These are phyloP conservation scores for Stephania japonica DNA, from an alignment of 164 flowering plant genomes.

Conservation along the genomic window DNA sequence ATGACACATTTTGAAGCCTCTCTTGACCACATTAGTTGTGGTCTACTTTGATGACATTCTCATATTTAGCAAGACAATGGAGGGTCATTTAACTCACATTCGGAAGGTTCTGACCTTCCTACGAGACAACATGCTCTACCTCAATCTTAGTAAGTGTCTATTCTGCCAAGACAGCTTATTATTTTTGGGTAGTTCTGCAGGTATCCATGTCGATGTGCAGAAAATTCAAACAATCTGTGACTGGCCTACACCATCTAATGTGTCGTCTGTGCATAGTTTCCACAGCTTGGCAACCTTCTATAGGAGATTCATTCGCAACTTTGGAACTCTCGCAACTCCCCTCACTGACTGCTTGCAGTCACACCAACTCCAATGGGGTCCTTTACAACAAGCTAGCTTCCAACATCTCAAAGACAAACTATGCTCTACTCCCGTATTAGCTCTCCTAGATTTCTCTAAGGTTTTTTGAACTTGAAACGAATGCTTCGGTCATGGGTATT, in stretches of 20 bases:
- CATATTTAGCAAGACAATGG: not conserved
- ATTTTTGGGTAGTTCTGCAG: not conserved
- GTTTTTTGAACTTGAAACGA: too few relatives aligned
- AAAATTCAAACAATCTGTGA: slow-evolving; percentile 2
- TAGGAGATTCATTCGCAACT: too few relatives aligned
- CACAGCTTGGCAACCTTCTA: not conserved
- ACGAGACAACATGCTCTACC: not conserved
- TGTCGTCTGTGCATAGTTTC: not conserved
- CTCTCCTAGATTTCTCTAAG: too few relatives aligned
- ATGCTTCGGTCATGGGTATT: too few relatives aligned
- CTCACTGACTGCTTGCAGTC: too few relatives aligned
- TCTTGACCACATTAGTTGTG: not conserved
- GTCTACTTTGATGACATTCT: slow-evolving; percentile 4
- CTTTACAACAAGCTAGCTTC: too few relatives aligned
- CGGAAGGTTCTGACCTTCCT: not conserved
- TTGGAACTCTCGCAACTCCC: too few relatives aligned
- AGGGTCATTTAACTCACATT: not conserved
- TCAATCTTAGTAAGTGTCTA: not conserved
- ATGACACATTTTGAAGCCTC: slow-evolving; percentile 4
- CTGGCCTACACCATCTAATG: not conserved
- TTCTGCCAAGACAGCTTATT: not conserved
- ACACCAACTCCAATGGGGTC: too few relatives aligned
- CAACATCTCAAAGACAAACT: too few relatives aligned
- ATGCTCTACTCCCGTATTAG: too few relatives aligned
- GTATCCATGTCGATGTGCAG: not conserved